Conservation (phyloP, 495 filamentous ascomycete genomes). For the Xylaria intraflava region DNA sequence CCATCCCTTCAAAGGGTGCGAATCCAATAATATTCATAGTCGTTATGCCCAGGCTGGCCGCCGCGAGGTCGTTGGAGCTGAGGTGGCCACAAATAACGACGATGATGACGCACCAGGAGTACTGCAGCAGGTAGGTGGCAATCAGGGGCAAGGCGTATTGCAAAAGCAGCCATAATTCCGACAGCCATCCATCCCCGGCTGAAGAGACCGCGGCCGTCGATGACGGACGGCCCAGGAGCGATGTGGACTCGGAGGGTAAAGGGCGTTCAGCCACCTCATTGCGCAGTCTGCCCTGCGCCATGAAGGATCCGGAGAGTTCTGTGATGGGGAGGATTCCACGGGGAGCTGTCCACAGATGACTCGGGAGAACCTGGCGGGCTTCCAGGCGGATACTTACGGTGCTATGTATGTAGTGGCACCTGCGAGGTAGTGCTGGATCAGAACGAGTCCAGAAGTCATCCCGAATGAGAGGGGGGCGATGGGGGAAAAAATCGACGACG, state of each 20-base stretch:
- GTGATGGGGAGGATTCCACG: neutral
- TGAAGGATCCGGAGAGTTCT: neutral
- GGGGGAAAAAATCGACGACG: too few relatives aligned
- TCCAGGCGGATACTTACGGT: too few relatives aligned
- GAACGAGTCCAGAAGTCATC: too few relatives aligned
- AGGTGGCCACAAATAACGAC: slow-evolving; percentile 64
- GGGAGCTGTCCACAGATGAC: neutral
- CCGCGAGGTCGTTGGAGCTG: slow-evolving; percentile 57
- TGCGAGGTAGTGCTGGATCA: too few relatives aligned
- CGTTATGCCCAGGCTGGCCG: slow-evolving; percentile 35
- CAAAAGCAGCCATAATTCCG: slow-evolving; percentile 30
- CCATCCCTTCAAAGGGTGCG: slow-evolving; percentile 63
- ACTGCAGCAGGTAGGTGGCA: slow-evolving; percentile 67
- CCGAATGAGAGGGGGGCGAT: too few relatives aligned
- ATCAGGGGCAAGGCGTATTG: slow-evolving; percentile 61
- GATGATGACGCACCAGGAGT: slow-evolving; percentile 63
- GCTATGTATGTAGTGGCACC: too few relatives aligned
- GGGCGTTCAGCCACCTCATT: slow-evolving; percentile 1
- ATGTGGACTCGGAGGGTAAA: slow-evolving; percentile 5
- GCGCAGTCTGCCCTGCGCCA: neutral
- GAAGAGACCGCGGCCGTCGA: neutral
- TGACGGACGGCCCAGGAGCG: slow-evolving; percentile 4
- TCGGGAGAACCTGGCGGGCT: too few relatives aligned
- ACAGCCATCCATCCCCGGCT: slow-evolving; percentile 6
- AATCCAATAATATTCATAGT: slow-evolving; percentile 61